These are phyloP conservation scores for Coix lacrymajobi DNA, from an alignment of 176 grass and related monocot species.

Conservation along the genomic window DNA sequence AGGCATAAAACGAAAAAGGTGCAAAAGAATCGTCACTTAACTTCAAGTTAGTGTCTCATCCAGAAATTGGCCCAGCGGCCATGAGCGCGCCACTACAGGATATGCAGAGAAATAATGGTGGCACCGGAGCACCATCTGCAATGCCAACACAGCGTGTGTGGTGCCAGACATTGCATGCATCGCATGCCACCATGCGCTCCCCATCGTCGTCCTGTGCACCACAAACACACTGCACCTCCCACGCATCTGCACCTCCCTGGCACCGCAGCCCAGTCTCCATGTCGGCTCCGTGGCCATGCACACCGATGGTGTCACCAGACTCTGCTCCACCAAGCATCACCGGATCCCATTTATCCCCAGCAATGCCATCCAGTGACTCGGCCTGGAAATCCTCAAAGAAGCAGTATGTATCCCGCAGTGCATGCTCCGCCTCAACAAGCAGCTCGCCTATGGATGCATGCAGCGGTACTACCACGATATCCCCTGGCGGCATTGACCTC, in stretches of 20 bases:
- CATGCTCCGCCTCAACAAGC: constrained; percentile 46
- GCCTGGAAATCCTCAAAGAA: constrained; percentile 64
- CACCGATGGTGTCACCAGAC: constrained; percentile 52
- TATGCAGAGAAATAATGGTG: constrained; percentile 70
- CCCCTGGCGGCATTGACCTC: constrained; percentile 43
- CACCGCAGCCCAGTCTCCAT: constrained; percentile 54
- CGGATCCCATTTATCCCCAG: constrained; percentile 80
- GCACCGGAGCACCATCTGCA: constrained; percentile 40
- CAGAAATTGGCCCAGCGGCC: constrained; percentile 37
- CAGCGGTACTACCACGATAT: constrained; percentile 76
- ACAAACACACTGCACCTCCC: constrained; percentile 63
- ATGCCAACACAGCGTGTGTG: constrained; percentile 77
- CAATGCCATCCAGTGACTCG: constrained; percentile 48
- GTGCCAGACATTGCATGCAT: constrained; percentile 65
- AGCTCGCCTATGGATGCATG: constrained; percentile 88
- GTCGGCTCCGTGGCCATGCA: constrained; percentile 51
- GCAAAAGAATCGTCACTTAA: constrained; percentile 32
- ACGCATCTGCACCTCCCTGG: constrained; percentile 46
- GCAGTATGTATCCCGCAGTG: constrained; percentile 78
- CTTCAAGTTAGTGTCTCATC: constrained; percentile 32
- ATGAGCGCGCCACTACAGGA: constrained; percentile 47
- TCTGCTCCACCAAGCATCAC: constrained; percentile 93
- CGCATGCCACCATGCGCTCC: constrained; percentile 86
- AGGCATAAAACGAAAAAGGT: background rate
- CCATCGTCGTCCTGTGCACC: constrained; percentile 74